A percentile compares a stretch with the other conserved stretches of the same genome.
Conservation (phyloP, 306 rosid genomes). For the Medicago lupulina region DNA sequence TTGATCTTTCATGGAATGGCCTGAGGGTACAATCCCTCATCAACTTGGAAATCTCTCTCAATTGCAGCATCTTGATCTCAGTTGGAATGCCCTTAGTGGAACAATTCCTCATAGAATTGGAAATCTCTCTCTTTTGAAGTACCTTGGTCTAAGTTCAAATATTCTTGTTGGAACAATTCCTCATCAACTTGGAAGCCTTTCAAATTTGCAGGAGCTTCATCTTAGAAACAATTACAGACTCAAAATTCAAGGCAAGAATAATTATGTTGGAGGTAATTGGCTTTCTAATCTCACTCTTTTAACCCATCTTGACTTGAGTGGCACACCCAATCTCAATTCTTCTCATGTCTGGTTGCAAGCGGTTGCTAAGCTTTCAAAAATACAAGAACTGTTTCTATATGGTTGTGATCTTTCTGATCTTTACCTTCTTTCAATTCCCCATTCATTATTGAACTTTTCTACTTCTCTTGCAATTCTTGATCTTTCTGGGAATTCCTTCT, state of each 20-base stretch:
- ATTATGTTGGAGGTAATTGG: conserved; percentile 26
- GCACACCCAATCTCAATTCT: not conserved
- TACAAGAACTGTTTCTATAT: not conserved
- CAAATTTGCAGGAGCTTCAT: conserved; percentile 31
- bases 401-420: conserved; percentile 20
- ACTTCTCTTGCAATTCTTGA: not conserved
- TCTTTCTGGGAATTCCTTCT: not conserved
- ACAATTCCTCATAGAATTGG: not conserved
- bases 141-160: conserved; percentile 16
- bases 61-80: conserved; percentile 20
- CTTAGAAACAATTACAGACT: not conserved
- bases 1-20: too few relatives aligned
- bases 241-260: conserved; percentile 1
- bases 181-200: conserved; percentile 44
- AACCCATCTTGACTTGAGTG: conserved; percentile 24
- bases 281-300: conserved; percentile 42
- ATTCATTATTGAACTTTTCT: conserved; percentile 26
- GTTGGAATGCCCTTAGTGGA: too few relatives aligned
- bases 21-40: not conserved
- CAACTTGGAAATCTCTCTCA: too few relatives aligned
- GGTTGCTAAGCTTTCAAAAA: conserved; percentile 23
- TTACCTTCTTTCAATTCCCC: conserved; percentile 4
- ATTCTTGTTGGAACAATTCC: conserved; percentile 5
- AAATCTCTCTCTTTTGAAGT: not conserved
- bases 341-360: conserved; percentile 1